phyloP scores from a whole-genome alignment of 2,329 filamentous ascomycete species.

The Rhinocladiella mackenziei region DNA sequence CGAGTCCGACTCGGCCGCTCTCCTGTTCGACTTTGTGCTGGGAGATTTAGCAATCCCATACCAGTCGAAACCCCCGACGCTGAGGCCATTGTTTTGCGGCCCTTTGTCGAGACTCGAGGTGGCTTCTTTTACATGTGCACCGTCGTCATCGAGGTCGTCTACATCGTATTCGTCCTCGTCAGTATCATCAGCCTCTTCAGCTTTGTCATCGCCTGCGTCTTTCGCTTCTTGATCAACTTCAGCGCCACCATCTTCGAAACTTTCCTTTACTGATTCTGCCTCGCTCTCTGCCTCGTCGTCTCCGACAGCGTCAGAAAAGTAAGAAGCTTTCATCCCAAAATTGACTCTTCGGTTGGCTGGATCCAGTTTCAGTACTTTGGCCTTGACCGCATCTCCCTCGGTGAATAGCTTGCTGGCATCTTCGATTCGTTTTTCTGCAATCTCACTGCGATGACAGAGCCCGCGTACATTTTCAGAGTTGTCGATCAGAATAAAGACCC shows the following conservation, averaged over 20 bases:
- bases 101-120: conserved; percentile 7
- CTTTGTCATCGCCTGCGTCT: conserved; percentile 48
- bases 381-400: conserved; percentile 90
- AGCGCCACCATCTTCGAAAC: conserved; percentile 34
- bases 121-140: conserved; percentile 34
- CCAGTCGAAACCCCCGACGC: conserved; percentile 82
- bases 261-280: conserved; percentile 38
- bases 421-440: conserved; percentile 76
- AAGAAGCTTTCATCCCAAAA: conserved; percentile 88
- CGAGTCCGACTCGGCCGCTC: conserved; percentile 52
- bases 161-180: conserved; percentile 35
- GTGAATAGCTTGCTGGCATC: conserved; percentile 88
- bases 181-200: no score
- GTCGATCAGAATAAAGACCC: conserved; percentile 88
- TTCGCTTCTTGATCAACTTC: conserved; percentile 34
- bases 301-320: conserved; percentile 66
- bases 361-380: conserved; percentile 77
- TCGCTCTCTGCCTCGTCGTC: conserved; percentile 48
- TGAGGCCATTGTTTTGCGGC: conserved; percentile 52
- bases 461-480: conserved; percentile 85
- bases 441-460: conserved; percentile 85
- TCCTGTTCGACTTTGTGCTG: conserved; percentile 38
- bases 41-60: conserved; percentile 48
- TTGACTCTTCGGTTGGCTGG: conserved; percentile 71
- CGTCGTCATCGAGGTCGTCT: conserved; percentile 29